Evolutionary conservation across 106 monocot species (phyloP).

Genomic region (Apostasia ramifera): DNA sequence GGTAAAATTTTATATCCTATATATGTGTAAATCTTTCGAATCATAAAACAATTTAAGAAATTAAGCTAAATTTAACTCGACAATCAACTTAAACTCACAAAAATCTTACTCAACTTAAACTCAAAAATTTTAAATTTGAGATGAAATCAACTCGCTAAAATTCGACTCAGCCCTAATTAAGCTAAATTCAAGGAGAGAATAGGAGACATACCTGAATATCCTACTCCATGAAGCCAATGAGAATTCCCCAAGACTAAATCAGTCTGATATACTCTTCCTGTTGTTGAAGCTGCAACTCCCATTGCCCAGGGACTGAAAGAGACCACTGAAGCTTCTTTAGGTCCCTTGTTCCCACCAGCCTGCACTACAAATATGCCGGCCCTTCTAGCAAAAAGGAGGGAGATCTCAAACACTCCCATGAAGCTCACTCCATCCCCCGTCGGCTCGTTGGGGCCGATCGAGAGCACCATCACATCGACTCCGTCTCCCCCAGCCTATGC

Average conservation of each 20-base stretch:
- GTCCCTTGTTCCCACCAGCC: slow-evolving; percentile 79
- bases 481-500: slow-evolving; percentile 62
- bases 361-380: slow-evolving; percentile 71
- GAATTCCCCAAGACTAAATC: slow-evolving; percentile 32
- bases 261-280: slow-evolving; percentile 33
- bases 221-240: slow-evolving; percentile 31
- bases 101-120: too few species aligned
- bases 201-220: slow-evolving; percentile 38
- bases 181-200: too few species aligned
- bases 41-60: too few species aligned
- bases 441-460: slow-evolving; percentile 60
- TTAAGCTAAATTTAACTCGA: too few species aligned
- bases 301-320: slow-evolving; percentile 71
- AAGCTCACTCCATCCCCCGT: slow-evolving; percentile 33
- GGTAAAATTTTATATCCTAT: too few species aligned
- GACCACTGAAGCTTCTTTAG: slow-evolving; percentile 36
- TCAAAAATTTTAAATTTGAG: too few species aligned
- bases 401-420: slow-evolving; percentile 45
- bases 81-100: too few species aligned
- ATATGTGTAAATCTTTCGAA: too few species aligned
- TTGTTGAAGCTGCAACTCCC: slow-evolving; percentile 52
- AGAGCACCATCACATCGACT: slow-evolving; percentile 65
- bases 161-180: too few species aligned
- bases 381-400: slow-evolving; percentile 45
- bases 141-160: too few species aligned